Conservation (phyloP, 768 basidiomycete genomes). For the Boletus vinaceobasis region DNA sequence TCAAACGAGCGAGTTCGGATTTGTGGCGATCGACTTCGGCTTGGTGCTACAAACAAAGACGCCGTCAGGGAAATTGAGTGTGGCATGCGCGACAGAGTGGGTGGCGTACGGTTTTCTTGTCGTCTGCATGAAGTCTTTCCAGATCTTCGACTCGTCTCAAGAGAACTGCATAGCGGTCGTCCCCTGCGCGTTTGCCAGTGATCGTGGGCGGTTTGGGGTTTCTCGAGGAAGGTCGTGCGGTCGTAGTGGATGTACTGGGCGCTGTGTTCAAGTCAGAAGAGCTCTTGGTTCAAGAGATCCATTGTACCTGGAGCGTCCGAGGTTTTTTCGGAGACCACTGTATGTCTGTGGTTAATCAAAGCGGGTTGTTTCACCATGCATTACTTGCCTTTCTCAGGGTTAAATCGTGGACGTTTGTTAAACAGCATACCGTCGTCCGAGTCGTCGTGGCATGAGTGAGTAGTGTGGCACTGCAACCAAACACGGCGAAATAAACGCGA, state of each 20-base stretch:
- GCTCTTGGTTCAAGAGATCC: neutral
- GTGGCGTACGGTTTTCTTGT: constrained; percentile 57
- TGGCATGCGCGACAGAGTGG: neutral
- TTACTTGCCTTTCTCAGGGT: constrained; percentile 13
- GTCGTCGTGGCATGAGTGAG: neutral
- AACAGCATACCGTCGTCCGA: constrained; percentile 34
- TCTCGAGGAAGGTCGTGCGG: constrained; percentile 22
- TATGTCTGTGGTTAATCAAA: neutral
- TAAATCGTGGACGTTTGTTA: constrained; percentile 42
- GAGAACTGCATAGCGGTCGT: constrained; percentile 52
- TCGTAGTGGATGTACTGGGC: constrained; percentile 32
- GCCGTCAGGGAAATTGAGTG: neutral
- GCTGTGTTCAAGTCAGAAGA: constrained; percentile 24
- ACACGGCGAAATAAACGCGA: constrained; percentile 19
- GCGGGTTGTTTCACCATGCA: too few relatives aligned
- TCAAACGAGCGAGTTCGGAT: constrained; percentile 49
- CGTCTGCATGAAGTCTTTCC: constrained; percentile 58
- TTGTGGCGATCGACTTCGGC: constrained; percentile 58
- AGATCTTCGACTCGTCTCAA: constrained; percentile 64
- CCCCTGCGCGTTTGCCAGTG: constrained; percentile 17
- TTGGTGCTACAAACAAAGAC: constrained; percentile 46
- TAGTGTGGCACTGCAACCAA: constrained; percentile 13
- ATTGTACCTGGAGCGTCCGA: constrained; percentile 41
- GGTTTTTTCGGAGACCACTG: constrained; percentile 33
- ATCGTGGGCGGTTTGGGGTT: constrained; percentile 22